Conservation (phyloP, 2,329 filamentous ascomycete species). For the Hypoxylon sp. region DNA sequence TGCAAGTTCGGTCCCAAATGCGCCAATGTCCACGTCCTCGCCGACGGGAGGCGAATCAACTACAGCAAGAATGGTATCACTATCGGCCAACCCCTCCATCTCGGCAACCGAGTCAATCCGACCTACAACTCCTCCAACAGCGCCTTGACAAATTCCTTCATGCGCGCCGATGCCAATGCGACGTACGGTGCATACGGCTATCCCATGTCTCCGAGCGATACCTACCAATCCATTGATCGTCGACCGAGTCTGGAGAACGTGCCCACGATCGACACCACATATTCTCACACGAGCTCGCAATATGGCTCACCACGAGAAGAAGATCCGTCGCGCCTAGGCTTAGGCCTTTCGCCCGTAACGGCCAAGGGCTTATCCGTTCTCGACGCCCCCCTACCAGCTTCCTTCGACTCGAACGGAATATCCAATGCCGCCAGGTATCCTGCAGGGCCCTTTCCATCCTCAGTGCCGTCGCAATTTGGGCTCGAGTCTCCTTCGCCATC, state of each 20-base stretch:
- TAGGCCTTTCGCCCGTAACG: conserved; percentile 81
- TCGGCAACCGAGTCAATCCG: conserved; percentile 74
- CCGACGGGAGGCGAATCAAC: conserved; percentile 93
- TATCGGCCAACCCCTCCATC: conserved; percentile 70
- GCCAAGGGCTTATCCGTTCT: conserved; percentile 84
- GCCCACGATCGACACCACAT: conserved; percentile 69
- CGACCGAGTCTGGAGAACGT: conserved; percentile 68
- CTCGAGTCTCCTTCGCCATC: conserved; percentile 87
- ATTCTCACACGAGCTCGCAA: conserved; percentile 66
- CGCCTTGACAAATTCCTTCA: conserved; percentile 79
- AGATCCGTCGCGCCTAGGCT: conserved; percentile 66
- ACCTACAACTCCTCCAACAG: conserved; percentile 72
- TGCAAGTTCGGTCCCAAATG: conserved; percentile 99
- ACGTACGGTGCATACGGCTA: conserved; percentile 60
- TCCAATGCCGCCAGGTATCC: conserved; percentile 88
- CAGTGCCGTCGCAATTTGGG: conserved; percentile 91
- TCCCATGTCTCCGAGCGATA: conserved; percentile 56
- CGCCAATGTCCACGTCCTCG: conserved; percentile 94
- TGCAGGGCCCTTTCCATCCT: conserved; percentile 86
- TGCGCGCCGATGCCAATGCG: conserved; percentile 67
- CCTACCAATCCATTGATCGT: conserved; percentile 58
- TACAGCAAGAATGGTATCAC: conserved; percentile 77
- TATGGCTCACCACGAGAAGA: conserved; percentile 89
- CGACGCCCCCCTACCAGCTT: conserved; percentile 91
- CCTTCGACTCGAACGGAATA: conserved; percentile 95